phyloP scores from a whole-genome alignment of 1,139 yeast species.

The Magnusiomyces sp. region DNA sequence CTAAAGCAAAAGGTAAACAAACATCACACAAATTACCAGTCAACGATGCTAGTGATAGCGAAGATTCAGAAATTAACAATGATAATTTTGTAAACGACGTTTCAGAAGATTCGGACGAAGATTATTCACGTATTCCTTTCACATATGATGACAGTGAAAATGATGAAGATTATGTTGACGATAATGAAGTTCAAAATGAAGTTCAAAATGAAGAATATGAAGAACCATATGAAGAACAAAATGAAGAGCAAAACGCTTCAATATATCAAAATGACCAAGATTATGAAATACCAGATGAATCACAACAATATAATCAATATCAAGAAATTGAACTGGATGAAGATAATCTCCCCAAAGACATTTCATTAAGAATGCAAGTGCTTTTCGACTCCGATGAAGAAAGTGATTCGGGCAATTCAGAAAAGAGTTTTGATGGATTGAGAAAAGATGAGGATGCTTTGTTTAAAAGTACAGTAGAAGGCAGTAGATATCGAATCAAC shows the following conservation, averaged over 20 bases:
- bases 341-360: conserved; percentile 30
- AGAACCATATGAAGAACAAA: conserved; percentile 10
- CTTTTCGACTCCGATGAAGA: conserved; percentile 4
- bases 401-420: neutral
- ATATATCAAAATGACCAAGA: neutral
- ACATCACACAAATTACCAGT: no score
- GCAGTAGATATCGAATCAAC: conserved; percentile 2
- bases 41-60: no score
- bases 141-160: conserved; percentile 16
- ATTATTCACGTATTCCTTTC: conserved; percentile 7
- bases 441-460: neutral
- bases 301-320: conserved; percentile 2
- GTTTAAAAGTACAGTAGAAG: neutral
- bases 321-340: conserved; percentile 16
- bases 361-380: conserved; percentile 16
- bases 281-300: neutral
- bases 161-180: conserved; percentile 5
- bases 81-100: neutral
- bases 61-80: no score
- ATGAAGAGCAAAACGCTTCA: neutral
- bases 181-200: neutral
- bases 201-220: conserved; percentile 3
- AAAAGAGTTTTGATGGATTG: conserved; percentile 3
- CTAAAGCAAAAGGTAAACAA: no score
- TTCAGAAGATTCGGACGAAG: neutral